phyloP scores from a whole-genome alignment of 805 yeast species.

The Wickerhamia fluorescens region DNA sequence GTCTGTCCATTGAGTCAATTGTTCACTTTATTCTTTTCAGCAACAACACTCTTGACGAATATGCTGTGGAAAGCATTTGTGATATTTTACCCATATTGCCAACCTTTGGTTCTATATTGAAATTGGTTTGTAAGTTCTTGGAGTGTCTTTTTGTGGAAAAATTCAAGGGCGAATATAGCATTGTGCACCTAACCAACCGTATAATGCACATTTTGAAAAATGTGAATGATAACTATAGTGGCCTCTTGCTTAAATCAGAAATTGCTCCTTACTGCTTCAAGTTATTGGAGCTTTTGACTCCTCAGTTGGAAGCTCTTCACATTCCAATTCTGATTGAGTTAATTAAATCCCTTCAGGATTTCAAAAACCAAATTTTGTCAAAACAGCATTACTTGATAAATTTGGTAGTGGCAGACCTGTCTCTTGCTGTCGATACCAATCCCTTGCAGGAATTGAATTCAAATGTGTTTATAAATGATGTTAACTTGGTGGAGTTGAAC shows the following conservation, averaged over 20 bases:
- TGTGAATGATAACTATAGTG: slow-evolving; percentile 53
- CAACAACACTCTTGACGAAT: slow-evolving; percentile 7
- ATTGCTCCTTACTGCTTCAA: slow-evolving; percentile 53
- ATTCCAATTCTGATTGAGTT: neutral
- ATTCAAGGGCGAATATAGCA: slow-evolving; percentile 15
- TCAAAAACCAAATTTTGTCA: slow-evolving; percentile 46
- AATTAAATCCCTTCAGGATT: slow-evolving; percentile 27
- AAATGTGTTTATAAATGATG: too few species aligned
- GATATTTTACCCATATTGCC: slow-evolving; percentile 31
- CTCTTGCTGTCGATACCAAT: slow-evolving; percentile 5
- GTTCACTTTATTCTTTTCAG: slow-evolving; percentile 60
- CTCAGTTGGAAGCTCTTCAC: slow-evolving; percentile 14
- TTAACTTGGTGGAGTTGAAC: slow-evolving; percentile 51
- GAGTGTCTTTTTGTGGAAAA: slow-evolving; percentile 16
- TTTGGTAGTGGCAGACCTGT: slow-evolving; percentile 17
- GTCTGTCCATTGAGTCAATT: slow-evolving; percentile 48
- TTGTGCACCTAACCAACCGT: slow-evolving; percentile 39
- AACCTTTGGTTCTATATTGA: slow-evolving; percentile 22
- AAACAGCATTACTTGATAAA: slow-evolving; percentile 38
- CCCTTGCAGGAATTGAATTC: slow-evolving; percentile 27
- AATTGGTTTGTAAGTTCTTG: slow-evolving; percentile 12
- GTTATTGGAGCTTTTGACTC: slow-evolving; percentile 41
- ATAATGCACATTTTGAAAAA: slow-evolving; percentile 48
- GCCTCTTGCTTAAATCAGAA: slow-evolving; percentile 60
- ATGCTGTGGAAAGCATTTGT: slow-evolving; percentile 10